phyloP scores from a whole-genome alignment of 352 stramenopile genomes.

The Elongisporangium senticosum region DNA sequence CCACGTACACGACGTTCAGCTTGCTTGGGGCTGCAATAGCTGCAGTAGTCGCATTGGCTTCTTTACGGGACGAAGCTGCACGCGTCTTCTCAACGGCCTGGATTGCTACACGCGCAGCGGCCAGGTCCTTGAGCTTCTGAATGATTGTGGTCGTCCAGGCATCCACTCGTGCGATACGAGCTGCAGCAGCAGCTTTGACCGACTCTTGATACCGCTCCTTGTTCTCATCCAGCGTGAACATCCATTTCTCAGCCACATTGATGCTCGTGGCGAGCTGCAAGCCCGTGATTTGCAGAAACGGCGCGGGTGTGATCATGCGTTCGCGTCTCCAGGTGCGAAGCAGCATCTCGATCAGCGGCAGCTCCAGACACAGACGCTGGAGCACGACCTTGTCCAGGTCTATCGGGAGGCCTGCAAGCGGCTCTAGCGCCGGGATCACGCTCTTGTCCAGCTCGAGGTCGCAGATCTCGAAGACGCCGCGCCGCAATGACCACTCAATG shows the following conservation, averaged over 20 bases:
- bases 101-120: conserved; percentile 21
- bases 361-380: conserved; percentile 38
- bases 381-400: conserved; percentile 60
- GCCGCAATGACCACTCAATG: conserved; percentile 55
- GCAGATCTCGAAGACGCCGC: conserved; percentile 55
- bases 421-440: conserved; percentile 48
- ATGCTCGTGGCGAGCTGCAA: conserved; percentile 50
- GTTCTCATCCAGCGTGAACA: conserved; percentile 69
- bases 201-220: conserved; percentile 40
- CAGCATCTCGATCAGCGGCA: conserved; percentile 43
- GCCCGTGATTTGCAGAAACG: conserved; percentile 37
- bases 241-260: conserved; percentile 71
- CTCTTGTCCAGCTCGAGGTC: conserved; percentile 40
- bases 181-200: conserved; percentile 43
- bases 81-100: conserved; percentile 21
- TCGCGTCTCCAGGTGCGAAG: conserved; percentile 7
- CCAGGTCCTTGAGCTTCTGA: conserved; percentile 63
- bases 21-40: conserved; percentile 7
- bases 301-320: conserved; percentile 8
- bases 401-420: conserved; percentile 50
- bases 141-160: conserved; percentile 48
- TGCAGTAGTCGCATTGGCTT: conserved; percentile 1
- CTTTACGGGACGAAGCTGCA: conserved; percentile 1
- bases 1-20: conserved; percentile 50
- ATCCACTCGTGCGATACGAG: conserved; percentile 44